These are phyloP conservation scores for Lachnellula subtilissima DNA, from an alignment of 2,329 filamentous ascomycete species.

Conservation along the genomic window DNA sequence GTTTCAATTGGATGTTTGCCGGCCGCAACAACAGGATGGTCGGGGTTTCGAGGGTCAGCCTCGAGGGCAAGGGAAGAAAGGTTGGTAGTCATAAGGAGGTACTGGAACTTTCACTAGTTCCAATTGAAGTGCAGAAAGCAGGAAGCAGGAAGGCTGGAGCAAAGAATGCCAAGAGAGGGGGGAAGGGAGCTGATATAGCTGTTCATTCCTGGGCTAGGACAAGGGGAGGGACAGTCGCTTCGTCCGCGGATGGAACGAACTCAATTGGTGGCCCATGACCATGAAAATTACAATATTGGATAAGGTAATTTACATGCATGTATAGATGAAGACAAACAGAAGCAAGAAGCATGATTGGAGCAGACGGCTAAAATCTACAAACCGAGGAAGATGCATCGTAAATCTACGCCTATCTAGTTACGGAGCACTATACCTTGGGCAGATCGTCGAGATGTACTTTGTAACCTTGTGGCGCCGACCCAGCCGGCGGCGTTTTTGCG, in stretches of 20 bases:
- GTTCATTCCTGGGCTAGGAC: neutral
- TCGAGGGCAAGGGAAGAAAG: conserved; percentile 22
- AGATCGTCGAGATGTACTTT: neutral
- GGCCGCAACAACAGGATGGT: conserved; percentile 4
- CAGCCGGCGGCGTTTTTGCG: neutral
- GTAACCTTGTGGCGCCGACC: neutral
- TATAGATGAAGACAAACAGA: neutral
- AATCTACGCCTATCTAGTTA: neutral
- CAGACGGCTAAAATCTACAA: neutral
- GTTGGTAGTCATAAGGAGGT: conserved; percentile 12
- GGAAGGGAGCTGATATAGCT: conserved; percentile 1
- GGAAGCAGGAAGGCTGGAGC: no score
- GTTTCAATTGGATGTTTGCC: conserved; percentile 15
- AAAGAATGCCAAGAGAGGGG: neutral
- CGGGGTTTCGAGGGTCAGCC: conserved; percentile 21
- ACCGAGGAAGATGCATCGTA: neutral
- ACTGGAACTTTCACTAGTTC: neutral
- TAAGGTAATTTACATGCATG: no score
- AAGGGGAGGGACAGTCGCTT: neutral
- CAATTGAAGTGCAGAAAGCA: no score
- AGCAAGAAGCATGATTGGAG: neutral
- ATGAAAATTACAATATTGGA: no score
- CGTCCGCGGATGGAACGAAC: neutral
- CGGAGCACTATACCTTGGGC: neutral
- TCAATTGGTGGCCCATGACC: neutral